Percentiles rank a stretch among this genome's conserved stretches.
Conservation (phyloP, 495 filamentous ascomycete species). For the Daldinia concentrica region DNA sequence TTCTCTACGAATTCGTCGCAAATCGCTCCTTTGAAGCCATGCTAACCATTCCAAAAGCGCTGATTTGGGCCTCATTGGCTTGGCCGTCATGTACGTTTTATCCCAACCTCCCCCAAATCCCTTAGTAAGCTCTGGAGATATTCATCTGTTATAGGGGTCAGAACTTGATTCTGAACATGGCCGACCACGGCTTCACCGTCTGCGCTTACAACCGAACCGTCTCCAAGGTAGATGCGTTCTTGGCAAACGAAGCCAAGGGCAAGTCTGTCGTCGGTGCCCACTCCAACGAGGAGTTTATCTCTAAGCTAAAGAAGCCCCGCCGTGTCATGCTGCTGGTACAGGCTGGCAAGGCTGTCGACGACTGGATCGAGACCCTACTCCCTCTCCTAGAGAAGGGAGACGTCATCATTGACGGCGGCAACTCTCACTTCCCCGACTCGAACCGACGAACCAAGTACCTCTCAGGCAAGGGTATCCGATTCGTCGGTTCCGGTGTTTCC, state of each 20-base stretch:
- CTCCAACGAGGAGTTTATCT: conserved; percentile 90
- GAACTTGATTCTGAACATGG: conserved; percentile 99
- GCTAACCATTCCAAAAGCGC: conserved; percentile 64
- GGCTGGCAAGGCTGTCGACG: conserved; percentile 96
- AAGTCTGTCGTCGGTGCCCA: conserved; percentile 93
- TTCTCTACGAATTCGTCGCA: conserved; percentile 31
- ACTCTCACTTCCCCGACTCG: conserved; percentile 98
- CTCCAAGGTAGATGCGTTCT: conserved; percentile 95
- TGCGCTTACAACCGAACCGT: conserved; percentile 98
- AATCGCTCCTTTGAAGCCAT: conserved; percentile 46
- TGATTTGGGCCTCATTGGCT: conserved; percentile 99
- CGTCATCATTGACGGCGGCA: conserved; percentile 99
- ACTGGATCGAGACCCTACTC: conserved; percentile 96
- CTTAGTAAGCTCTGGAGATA: conserved; percentile 9
- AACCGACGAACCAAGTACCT: conserved; percentile 95
- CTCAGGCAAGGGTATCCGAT: conserved; percentile 85
- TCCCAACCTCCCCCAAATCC: conserved; percentile 21
- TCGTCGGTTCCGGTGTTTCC: conserved; percentile 97
- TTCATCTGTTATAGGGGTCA: conserved; percentile 61
- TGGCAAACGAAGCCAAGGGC: conserved; percentile 93
- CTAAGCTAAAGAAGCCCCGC: conserved; percentile 95
- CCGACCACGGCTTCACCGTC: conserved; percentile 94
- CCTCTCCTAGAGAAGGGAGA: conserved; percentile 90
- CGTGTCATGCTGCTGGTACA: conserved; percentile 98
- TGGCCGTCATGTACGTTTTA: conserved; percentile 89